Conservation (phyloP, 2,329 filamentous ascomycete species). For the Elsinoe perseae region DNA sequence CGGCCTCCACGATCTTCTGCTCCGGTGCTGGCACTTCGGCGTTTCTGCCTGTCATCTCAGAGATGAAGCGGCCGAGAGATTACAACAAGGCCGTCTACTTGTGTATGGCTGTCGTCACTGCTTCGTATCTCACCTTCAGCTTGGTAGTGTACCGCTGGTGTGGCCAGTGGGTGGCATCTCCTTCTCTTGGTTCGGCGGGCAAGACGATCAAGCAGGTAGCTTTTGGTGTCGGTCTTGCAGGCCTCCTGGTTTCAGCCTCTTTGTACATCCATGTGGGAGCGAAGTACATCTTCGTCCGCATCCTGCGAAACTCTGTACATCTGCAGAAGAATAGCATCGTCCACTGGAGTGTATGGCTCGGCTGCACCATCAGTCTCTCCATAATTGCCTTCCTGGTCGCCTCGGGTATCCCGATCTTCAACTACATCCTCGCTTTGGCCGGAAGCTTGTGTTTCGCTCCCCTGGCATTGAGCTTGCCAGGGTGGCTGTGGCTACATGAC, state of each 20-base stretch:
- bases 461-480: slow-evolving; percentile 42
- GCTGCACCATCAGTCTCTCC: slow-evolving; percentile 37
- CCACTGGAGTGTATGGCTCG: slow-evolving; percentile 48
- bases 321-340: slow-evolving; percentile 45
- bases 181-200: slow-evolving; percentile 53
- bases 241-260: slow-evolving; percentile 42
- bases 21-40: slow-evolving; percentile 52
- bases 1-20: slow-evolving; percentile 53
- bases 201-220: slow-evolving; percentile 52
- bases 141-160: slow-evolving; percentile 56
- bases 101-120: slow-evolving; percentile 51
- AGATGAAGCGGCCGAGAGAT: slow-evolving; percentile 54
- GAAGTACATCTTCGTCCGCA: slow-evolving; percentile 51
- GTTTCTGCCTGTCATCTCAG: slow-evolving; percentile 57
- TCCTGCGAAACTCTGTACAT: slow-evolving; percentile 45
- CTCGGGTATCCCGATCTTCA: slow-evolving; percentile 49
- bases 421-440: slow-evolving; percentile 43
- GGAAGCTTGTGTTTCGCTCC: slow-evolving; percentile 47
- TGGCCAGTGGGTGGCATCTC: slow-evolving; percentile 55
- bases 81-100: slow-evolving; percentile 54
- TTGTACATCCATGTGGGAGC: slow-evolving; percentile 33
- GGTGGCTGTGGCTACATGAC: slow-evolving; percentile 46
- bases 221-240: slow-evolving; percentile 52
- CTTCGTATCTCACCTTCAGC: slow-evolving; percentile 51
- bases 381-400: slow-evolving; percentile 45